Percentiles rank a stretch among this genome's conserved stretches.
Evolutionary conservation across 192 early-diverging fungal species (phyloP).

Genomic region (Diversispora eburnea): DNA sequence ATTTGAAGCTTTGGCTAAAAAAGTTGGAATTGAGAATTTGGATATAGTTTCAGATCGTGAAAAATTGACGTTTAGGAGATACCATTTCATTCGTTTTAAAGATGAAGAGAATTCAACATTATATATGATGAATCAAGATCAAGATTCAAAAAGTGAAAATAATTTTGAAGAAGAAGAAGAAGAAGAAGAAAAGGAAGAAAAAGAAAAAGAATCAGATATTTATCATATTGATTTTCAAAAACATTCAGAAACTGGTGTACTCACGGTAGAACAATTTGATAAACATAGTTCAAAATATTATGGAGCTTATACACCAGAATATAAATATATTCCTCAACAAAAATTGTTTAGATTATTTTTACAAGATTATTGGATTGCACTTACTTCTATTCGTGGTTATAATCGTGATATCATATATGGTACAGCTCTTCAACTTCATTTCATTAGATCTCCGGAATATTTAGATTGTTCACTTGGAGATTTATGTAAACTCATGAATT

Average conservation of each 20-base stretch:
- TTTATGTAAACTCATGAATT: slow-evolving; percentile 14
- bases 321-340: slow-evolving; percentile 19
- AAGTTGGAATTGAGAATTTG: slow-evolving; percentile 17
- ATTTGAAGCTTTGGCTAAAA: slow-evolving; percentile 16
- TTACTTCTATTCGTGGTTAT: slow-evolving; percentile 11
- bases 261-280: slow-evolving; percentile 20
- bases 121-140: not conserved
- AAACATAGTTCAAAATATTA: slow-evolving; percentile 11
- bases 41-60: slow-evolving; percentile 22
- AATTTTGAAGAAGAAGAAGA: not conserved
- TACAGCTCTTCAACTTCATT: slow-evolving; percentile 18
- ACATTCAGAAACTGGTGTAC: slow-evolving; percentile 22
- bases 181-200: not conserved
- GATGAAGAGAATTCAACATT: not conserved
- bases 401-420: slow-evolving; percentile 24
- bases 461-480: not conserved
- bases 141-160: not conserved
- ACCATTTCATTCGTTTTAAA: slow-evolving; percentile 18
- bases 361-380: slow-evolving; percentile 20
- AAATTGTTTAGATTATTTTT: slow-evolving; percentile 18
- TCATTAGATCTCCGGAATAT: slow-evolving; percentile 4
- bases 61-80: slow-evolving; percentile 13
- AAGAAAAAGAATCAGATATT: not conserved
- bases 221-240: slow-evolving; percentile 30
- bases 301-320: slow-evolving; percentile 19